These are phyloP conservation scores for Cryptococcus sp. DNA, from an alignment of 1,284 basidiomycete genomes.

Conservation along the genomic window DNA sequence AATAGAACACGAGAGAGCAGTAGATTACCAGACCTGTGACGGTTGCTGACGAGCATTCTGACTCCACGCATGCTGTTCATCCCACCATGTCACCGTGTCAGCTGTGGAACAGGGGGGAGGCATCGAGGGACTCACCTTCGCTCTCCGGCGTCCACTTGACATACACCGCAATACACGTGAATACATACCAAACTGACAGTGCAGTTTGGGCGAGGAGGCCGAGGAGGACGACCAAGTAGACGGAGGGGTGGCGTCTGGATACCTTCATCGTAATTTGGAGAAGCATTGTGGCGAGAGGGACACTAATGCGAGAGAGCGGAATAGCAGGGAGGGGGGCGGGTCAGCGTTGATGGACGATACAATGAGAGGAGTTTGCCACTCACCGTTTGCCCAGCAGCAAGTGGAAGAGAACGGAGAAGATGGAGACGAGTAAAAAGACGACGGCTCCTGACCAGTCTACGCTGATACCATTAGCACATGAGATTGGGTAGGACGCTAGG, in stretches of 20 bases:
- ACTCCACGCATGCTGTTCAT: not conserved
- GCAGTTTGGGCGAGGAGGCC: constrained; percentile 68
- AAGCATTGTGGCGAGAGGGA: constrained; percentile 74
- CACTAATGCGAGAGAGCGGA: too few relatives aligned
- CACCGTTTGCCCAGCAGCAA: constrained; percentile 46
- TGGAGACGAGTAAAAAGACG: constrained; percentile 64
- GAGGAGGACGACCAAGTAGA: constrained; percentile 70
- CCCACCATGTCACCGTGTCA: constrained; percentile 6
- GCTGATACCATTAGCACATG: not conserved
- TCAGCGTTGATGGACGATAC: not conserved
- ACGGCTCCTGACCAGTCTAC: constrained; percentile 58
- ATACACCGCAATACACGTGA: constrained; percentile 56
- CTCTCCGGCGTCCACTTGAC: constrained; percentile 72
- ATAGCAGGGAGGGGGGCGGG: too few relatives aligned
- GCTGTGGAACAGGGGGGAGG: too few relatives aligned
- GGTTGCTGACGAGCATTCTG: too few relatives aligned
- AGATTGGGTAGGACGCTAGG: too few relatives aligned
- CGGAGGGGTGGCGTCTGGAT: constrained; percentile 73
- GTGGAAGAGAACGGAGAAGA: constrained; percentile 75
- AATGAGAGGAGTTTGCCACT: too few relatives aligned
- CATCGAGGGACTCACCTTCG: constrained; percentile 58
- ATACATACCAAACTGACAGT: constrained; percentile 58
- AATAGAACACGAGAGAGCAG: too few relatives aligned
- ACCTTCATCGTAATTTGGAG: constrained; percentile 75
- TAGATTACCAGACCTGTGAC: constrained; percentile 49